phyloP scores from a whole-genome alignment of 352 stramenopile genomes.

The Globisporangium spinosum region DNA sequence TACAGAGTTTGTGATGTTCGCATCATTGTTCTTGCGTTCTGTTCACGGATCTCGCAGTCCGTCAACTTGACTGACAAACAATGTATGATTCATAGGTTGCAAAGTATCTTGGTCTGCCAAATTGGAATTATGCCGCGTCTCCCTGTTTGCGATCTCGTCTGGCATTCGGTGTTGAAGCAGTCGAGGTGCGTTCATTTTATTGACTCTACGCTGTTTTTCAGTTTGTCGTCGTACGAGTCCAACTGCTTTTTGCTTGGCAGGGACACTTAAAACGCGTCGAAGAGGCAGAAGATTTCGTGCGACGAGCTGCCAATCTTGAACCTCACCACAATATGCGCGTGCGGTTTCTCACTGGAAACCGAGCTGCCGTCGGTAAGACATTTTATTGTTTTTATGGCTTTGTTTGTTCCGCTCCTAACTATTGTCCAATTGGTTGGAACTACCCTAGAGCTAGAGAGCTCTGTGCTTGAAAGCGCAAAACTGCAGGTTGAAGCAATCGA shows the following conservation, averaged over 20 bases:
- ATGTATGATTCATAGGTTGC: constrained; percentile 38
- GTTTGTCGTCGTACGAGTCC: background rate
- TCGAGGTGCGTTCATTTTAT: constrained; percentile 38
- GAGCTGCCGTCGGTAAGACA: constrained; percentile 56
- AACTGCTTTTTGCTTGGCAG: constrained; percentile 18
- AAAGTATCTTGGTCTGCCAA: constrained; percentile 90
- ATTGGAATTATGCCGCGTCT: constrained; percentile 95
- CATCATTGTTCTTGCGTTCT: background rate
- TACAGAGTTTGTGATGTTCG: constrained; percentile 7
- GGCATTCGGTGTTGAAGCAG: constrained; percentile 92
- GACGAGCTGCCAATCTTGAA: constrained; percentile 36
- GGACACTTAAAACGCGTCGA: constrained; percentile 70
- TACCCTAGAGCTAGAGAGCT: constrained; percentile 38
- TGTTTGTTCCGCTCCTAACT: background rate
- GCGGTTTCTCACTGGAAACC: constrained; percentile 68
- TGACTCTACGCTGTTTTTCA: background rate
- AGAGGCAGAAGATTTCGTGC: constrained; percentile 59
- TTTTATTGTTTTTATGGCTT: background rate
- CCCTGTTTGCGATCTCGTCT: constrained; percentile 94
- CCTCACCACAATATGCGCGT: constrained; percentile 66
- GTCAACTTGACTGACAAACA: background rate
- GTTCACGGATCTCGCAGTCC: background rate
- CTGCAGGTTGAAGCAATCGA: constrained; percentile 31
- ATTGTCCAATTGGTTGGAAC: background rate
- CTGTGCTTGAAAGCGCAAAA: constrained; percentile 26